Conservation (phyloP, 202 grass and related monocot genomes). For the Digitaria exilis region DNA sequence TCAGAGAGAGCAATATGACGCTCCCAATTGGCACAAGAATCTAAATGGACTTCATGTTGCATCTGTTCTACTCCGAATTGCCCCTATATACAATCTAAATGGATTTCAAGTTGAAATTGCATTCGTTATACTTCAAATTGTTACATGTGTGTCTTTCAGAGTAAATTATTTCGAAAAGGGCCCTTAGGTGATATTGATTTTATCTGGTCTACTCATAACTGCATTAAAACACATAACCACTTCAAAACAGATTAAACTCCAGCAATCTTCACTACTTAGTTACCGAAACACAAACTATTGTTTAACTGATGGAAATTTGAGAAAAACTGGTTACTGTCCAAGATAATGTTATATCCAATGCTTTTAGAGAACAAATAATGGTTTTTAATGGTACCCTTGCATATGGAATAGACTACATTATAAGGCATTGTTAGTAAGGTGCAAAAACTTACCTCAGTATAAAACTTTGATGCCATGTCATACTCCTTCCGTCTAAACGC, state of each 20-base stretch:
- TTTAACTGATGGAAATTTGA: neutral
- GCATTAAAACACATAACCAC: neutral
- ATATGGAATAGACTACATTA: neutral
- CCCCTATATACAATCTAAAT: neutral
- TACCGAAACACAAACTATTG: neutral
- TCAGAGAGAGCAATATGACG: neutral
- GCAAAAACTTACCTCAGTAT: slow-evolving; percentile 30
- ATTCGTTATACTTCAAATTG: neutral
- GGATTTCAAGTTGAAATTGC: neutral
- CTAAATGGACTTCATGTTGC: neutral
- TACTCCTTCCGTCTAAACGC: slow-evolving; percentile 32
- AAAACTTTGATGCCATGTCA: slow-evolving; percentile 9
- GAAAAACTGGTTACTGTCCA: neutral
- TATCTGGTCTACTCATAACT: neutral
- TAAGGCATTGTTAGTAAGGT: neutral
- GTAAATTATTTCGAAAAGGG: neutral
- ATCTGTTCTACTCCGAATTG: neutral
- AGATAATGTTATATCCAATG: neutral
- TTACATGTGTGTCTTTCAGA: neutral
- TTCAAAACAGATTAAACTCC: neutral
- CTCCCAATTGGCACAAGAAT: neutral
- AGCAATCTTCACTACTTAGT: neutral
- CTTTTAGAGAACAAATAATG: neutral
- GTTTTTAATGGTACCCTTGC: neutral
- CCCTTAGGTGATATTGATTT: neutral